Evolutionary conservation across 768 basidiomycete species (phyloP).

Genomic region (Lactifluus rugatus): DNA sequence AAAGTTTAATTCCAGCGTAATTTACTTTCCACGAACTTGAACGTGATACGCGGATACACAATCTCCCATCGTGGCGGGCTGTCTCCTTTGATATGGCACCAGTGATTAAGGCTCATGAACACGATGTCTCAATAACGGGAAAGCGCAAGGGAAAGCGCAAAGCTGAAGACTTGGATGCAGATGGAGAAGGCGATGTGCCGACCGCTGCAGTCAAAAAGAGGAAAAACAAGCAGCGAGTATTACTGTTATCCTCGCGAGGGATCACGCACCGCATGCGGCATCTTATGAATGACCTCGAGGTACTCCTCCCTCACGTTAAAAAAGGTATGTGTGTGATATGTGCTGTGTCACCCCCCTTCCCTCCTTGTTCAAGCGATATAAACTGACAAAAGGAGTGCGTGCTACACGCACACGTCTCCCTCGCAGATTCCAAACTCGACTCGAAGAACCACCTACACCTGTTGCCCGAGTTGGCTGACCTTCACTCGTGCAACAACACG

Average conservation of each 20-base stretch:
- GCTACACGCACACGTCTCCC: too few relatives aligned
- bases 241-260: slow-evolving; percentile 87
- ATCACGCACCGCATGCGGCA: slow-evolving; percentile 96
- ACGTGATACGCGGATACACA: too few relatives aligned
- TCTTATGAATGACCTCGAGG: slow-evolving; percentile 90
- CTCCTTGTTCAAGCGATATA: neutral
- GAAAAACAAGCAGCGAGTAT: slow-evolving; percentile 91
- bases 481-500: slow-evolving; percentile 96
- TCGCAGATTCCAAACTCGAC: slow-evolving; percentile 88
- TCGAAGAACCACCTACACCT: slow-evolving; percentile 90
- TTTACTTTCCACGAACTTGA: neutral
- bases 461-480: slow-evolving; percentile 91
- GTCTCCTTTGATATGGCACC: slow-evolving; percentile 38
- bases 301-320: slow-evolving; percentile 86
- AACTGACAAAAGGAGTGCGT: neutral
- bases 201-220: slow-evolving; percentile 39
- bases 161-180: slow-evolving; percentile 50
- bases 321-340: slow-evolving; percentile 53
- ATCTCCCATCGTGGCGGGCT: too few relatives aligned
- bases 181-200: slow-evolving; percentile 35
- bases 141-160: slow-evolving; percentile 51
- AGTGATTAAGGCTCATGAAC: slow-evolving; percentile 50
- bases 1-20: neutral
- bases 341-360: neutral
- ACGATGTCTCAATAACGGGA: slow-evolving; percentile 34